Evolutionary conservation across 208 protist species (phyloP), one percentile per base, ranked within the genome.

Genomic region (Herpetomonas samuelpessoai): DNA sequence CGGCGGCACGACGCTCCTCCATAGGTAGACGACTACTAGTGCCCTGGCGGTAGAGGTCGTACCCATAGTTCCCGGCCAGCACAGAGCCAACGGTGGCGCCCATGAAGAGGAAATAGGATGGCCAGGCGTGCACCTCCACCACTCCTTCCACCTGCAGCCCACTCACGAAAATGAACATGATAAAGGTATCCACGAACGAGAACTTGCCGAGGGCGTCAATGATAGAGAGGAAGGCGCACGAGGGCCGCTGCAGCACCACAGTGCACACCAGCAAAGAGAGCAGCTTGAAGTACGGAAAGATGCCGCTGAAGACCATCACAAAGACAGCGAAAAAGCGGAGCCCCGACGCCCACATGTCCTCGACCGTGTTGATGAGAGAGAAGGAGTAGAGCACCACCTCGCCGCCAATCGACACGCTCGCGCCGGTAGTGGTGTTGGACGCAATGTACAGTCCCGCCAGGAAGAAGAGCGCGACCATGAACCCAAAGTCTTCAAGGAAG

Each of bases 161-260:
- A 4, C 75, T 65, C 31, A 88, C 70, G 46, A 80, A 60, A 16
- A 75, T 26, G 67, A 96, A 82, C 47, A 97, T 60, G 4, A 83
- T 70, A 56, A 73, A 91, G 3, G 76, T 53, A 71, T 97, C 93
- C 27, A 97, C 63, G 22, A 96, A 73, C 1, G 87, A 96, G 76
- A 87, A 97, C 79, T 97, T 97, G 35, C 92, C 92, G 18, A 88
- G 55, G 3, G 58, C 67, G 61, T 97, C 91, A 57, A 97, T 63
- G 3, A 76, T 28, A 31, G 44, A 62, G 31, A 97, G 56, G 1
- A 88, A 7, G 14, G 16, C 16, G 57, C 76, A 62, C 4, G 79
- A 54, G 6, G 59, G 62, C 35, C 63, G 59, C 16, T 57, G 59
- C 1, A 77, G 19, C 18, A 96, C 47, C 0, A 81, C 56, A 2